Base-by-base conservation (phyloP, 805 yeast genomes). In the Wickerhamomyces silvicola region DNA sequence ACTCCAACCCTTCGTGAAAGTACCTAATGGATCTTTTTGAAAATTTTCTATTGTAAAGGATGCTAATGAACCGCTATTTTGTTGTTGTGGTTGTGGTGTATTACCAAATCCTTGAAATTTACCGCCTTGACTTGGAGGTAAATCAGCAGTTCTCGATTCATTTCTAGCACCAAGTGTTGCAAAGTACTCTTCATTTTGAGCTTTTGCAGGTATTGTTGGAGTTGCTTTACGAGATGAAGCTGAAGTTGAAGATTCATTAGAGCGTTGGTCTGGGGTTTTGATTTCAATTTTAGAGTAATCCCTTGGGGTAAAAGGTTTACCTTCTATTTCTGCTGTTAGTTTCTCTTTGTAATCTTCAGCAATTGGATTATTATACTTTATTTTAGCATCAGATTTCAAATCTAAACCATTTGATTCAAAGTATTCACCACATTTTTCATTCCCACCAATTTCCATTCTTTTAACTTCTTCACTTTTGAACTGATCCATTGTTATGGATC, bases 401-500 rank as follows among this genome's bases (percentile, higher is more conserved):
- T 78, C 85, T 20, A 88, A 57, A 16, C 95, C 95, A 56, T 87
- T 78, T 8, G 68, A 59, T 27, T 62, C 68, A 53, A 92, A 78
- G 54, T 80, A 92, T 36, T 62, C 66, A 19, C 65, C 71, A 47
- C 92, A 83, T 17, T 72, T 73, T 33, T 74, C 81, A 53, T 92
- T 92, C 15, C 98, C 98, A 36, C 98, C 98, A 38, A 75, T 61
- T 52, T 90, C 97, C 97, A 92, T 90, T 38, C 94, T 68, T 43
- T 73, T 61, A 36, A 88, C 69, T 57, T 92, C 98, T 24, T 88
- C 95, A 4, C 86, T 80, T 63, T 90, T 92, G 68, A 94, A 92
- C 64, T 87, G 97, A 60, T 92, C 98, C 98, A 92, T 92, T 7
- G 97, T 92, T 47, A 92, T 88, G 18, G 95, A 82, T 54, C 98